A percentile compares a stretch with the other conserved stretches of the same genome.
Evolutionary conservation across 176 grass and related monocot genomes (phyloP).

Genomic region (Oryza brachyantha): DNA sequence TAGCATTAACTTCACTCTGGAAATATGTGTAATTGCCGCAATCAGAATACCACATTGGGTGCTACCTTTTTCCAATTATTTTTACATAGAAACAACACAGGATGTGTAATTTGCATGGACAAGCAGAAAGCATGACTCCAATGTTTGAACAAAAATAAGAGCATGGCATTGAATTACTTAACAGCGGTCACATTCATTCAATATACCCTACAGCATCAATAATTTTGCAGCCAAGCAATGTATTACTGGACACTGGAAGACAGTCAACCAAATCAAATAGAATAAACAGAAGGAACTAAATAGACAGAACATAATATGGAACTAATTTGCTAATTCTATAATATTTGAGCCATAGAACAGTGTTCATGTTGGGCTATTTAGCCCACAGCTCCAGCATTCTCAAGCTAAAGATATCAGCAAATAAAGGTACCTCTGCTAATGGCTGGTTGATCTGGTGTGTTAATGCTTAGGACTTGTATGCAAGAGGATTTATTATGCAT

Average conservation of each 20-base stretch:
- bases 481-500: no score
- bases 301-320: not conserved
- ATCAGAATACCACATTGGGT: not conserved
- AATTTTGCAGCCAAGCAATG: not conserved
- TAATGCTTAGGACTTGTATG: not conserved
- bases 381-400: not conserved
- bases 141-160: not conserved
- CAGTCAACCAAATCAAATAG: not conserved
- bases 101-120: not conserved
- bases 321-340: not conserved
- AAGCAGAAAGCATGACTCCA: not conserved
- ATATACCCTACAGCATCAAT: not conserved
- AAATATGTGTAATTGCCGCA: slow-evolving; percentile 19
- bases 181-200: not conserved
- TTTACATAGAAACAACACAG: not conserved
- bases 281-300: not conserved
- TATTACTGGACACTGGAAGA: not conserved
- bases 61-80: not conserved
- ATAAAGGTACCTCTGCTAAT: not conserved
- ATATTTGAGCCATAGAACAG: not conserved
- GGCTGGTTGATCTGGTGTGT: not conserved
- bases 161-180: not conserved
- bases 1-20: slow-evolving; percentile 97
- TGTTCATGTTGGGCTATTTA: not conserved
- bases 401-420: not conserved